These are phyloP conservation scores for Mayamaea pseudoterrestris DNA, from an alignment of 108 stramenopile species.

Conservation along the genomic window DNA sequence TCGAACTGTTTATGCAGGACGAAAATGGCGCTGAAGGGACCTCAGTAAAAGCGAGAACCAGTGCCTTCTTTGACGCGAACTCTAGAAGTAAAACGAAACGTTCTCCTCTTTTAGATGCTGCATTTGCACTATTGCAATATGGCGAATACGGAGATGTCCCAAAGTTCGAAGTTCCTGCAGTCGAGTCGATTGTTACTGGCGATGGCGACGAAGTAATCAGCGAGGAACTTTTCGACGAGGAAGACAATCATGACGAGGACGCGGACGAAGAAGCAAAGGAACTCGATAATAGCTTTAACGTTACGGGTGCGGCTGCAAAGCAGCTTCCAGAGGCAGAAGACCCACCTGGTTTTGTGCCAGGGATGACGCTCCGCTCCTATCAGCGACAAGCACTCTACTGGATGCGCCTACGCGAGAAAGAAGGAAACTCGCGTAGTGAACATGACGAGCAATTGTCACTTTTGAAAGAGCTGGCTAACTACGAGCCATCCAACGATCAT, in stretches of 20 bases:
- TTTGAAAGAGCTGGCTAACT: not conserved
- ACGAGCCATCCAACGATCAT: not conserved
- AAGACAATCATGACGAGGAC: constrained; percentile 16
- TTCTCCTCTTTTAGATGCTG: constrained; percentile 17
- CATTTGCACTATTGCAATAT: constrained; percentile 71
- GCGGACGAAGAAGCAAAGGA: constrained; percentile 11
- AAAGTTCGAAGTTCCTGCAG: constrained; percentile 9
- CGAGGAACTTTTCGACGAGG: no score
- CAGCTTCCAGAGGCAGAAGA: constrained; percentile 30
- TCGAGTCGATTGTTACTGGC: no score
- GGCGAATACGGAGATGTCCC: constrained; percentile 54
- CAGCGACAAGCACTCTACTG: constrained; percentile 67
- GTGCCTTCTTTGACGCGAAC: not conserved
- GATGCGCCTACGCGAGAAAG: constrained; percentile 62
- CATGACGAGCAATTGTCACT: constrained; percentile 12
- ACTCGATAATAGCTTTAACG: constrained; percentile 4
- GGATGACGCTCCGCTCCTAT: constrained; percentile 46
- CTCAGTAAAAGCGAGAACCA: not conserved
- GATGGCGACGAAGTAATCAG: no score
- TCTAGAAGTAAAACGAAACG: not conserved
- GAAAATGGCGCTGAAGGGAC: not conserved
- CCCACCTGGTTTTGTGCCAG: constrained; percentile 30
- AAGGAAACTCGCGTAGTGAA: constrained; percentile 6
- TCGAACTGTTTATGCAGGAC: constrained; percentile 26
- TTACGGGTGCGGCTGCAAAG: not conserved